Evolutionary conservation across 257 asterid species (phyloP), one percentile per base, ranked within the genome.

Genomic region (Przewalskia tangutica): DNA sequence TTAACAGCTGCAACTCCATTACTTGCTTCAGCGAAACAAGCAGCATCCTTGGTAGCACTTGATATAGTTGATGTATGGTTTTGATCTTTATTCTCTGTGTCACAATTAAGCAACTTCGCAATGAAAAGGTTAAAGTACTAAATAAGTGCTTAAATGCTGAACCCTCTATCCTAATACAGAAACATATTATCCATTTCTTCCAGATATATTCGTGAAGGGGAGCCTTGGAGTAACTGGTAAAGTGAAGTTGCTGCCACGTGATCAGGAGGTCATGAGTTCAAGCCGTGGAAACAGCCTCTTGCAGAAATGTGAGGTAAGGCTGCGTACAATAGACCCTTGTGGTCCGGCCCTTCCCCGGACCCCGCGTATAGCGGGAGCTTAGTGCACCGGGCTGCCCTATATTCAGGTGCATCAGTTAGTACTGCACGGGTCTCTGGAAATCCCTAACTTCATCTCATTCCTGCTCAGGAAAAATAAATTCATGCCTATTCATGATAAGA

Each of bases 1-100:
- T 84, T 94, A 68, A 83, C 84, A 79, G 87, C 98, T 81, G 95
- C 90, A 20, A 91, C 98, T 83, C 98, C 99, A 4, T 85, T 94
- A 73, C 85, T 94, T 86, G 90, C 98, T 88, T 94, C 99, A 80
- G 87, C 86, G 81, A 90, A 93, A 70, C 91, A 90, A 82, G 88
- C 93, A 77, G 90, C 92, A 82, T 91, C 92, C 89, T 88, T 92
- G 87, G 86, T 91, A 77, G 93, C 99, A 20, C 88, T 96, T 42
- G 94, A 88, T 68, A 85, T 93, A 64, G 83, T 96, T 82, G 95
- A 91, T 94, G 99, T 96, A 88, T 65, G 82, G 23, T 32, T 44
- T 56, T 73, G 46, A 48, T 27, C 60, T 73, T 73, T 23, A 50
- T 18, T 50, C 60, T 68, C 77, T 10, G 34, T 48, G 62, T 48